These are phyloP conservation scores for Nakaseomyces glabratus DNA, from an alignment of 1,139 yeast species.

Conservation along the genomic window DNA sequence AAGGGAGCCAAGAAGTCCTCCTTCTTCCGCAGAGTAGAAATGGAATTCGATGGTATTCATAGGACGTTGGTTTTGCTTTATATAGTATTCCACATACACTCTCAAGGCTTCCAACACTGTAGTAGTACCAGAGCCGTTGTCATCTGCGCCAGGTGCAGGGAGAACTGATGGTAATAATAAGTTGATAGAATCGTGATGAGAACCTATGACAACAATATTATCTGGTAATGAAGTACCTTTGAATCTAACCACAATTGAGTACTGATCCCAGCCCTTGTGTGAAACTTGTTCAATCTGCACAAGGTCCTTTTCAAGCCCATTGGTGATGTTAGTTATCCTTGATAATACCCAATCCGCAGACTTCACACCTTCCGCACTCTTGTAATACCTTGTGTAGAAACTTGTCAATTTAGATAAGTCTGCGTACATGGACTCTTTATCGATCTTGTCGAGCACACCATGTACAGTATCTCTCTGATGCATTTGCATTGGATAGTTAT, in stretches of 20 bases:
- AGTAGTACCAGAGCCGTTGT: constrained; percentile 83
- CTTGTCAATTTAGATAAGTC: constrained; percentile 57
- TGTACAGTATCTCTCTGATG: constrained; percentile 37
- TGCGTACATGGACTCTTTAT: constrained; percentile 40
- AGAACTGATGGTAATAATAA: constrained; percentile 58
- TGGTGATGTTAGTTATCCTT: constrained; percentile 38
- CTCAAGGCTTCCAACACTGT: constrained; percentile 71
- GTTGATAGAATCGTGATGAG: constrained; percentile 84
- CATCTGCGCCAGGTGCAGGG: constrained; percentile 94
- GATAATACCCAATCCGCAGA: constrained; percentile 65
- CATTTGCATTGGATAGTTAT: constrained; percentile 47
- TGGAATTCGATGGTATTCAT: constrained; percentile 80
- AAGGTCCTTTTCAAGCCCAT: constrained; percentile 25
- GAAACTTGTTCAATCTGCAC: constrained; percentile 36
- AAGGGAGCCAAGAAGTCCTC: constrained; percentile 79
- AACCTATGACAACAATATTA: constrained; percentile 62
- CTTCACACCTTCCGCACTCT: constrained; percentile 57
- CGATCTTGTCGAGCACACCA: constrained; percentile 33
- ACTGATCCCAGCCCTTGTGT: constrained; percentile 49
- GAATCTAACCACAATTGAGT: constrained; percentile 44
- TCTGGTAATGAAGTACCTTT: constrained; percentile 36
- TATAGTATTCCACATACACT: constrained; percentile 36
- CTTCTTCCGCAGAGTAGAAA: constrained; percentile 93
- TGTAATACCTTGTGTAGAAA: constrained; percentile 75
- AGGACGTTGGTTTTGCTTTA: constrained; percentile 34